Percentiles rank a stretch among this genome's conserved stretches.
Conservation (phyloP, 2,329 filamentous ascomycete species). For the Cordyceps farinosa region DNA sequence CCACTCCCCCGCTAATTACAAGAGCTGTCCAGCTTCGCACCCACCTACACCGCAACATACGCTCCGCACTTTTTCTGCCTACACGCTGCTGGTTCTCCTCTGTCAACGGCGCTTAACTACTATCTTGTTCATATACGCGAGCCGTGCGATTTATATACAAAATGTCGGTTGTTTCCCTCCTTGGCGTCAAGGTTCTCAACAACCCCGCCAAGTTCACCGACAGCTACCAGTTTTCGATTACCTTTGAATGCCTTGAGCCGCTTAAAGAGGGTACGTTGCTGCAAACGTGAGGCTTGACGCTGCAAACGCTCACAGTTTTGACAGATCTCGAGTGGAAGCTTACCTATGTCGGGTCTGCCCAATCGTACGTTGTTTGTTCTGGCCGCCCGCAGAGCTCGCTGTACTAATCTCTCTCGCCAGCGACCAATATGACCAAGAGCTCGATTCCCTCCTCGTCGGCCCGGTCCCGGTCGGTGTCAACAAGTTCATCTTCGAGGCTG, state of each 20-base stretch:
- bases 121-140: not conserved
- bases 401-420: conserved; percentile 41
- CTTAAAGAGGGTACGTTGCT: conserved; percentile 74
- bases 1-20: not conserved
- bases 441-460: conserved; percentile 92
- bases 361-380: conserved; percentile 63
- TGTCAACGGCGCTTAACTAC: not conserved
- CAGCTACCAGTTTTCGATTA: conserved; percentile 96
- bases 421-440: conserved; percentile 96
- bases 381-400: not conserved
- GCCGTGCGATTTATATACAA: conserved; percentile 18
- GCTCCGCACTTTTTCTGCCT: conserved; percentile 3
- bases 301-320: conserved; percentile 14
- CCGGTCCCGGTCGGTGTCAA: conserved; percentile 98
- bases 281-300: not conserved
- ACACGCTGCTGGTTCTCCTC: not conserved
- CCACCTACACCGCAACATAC: conserved; percentile 12
- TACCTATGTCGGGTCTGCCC: conserved; percentile 97
- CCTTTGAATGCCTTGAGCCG: conserved; percentile 93
- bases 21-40: not conserved
- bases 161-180: conserved; percentile 95
- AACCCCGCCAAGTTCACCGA: conserved; percentile 93
- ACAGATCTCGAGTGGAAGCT: conserved; percentile 98
- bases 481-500: conserved; percentile 97
- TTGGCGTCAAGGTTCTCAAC: conserved; percentile 94